Evolutionary conservation across 306 rosid genomes (phyloP), one percentile per base, ranked within the genome.

Genomic region (Dicorynia guianensis): DNA sequence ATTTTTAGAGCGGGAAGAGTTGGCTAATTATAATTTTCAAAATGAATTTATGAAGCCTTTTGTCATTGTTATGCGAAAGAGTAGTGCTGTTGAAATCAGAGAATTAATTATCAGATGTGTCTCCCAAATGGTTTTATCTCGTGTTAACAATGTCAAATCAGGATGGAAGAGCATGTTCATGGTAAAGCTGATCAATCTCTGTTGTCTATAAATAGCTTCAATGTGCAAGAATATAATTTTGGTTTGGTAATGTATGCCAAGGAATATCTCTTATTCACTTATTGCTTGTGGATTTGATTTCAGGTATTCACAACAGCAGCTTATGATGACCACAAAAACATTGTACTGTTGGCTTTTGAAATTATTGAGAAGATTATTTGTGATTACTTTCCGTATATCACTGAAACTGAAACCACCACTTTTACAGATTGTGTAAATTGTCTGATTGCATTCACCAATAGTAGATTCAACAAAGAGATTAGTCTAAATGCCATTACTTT

Each of bases 161-260:
- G 99, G 99, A 88, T 96, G 99, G 99, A 96, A 92, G 93, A 96
- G 98, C 88, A 96, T 96, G 99, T 96, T 96, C 90, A 96, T 93
- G 99, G 99, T 96, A 96, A 68, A 81, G 42, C 60, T 84, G 63
- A 81, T 56, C 15, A 42, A 81, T 83, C 61, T 75, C 20, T 75
- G 72, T 65, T 63, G 4, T 10, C 93, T 60, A 38, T 67, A 70
- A 19, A 58, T 61, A 76, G 44, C 63, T 73, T 79, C 68, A 48
- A 71, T 71, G 64, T 58, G 39, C 68, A 39, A 56, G 14, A 52
- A 18, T 1, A 62, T 34, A 19, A 8, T 50, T 50, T 71, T 47
- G 38, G 35, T 65, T 77, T 79, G 59, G 33, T 53, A 55, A 85
- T 61, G 20, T 71, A 43, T 84, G 70, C 67, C 71, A 75, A 40